These are phyloP conservation scores for Floccularia luteovirens DNA, from an alignment of 768 basidiomycete genomes.

Conservation along the genomic window DNA sequence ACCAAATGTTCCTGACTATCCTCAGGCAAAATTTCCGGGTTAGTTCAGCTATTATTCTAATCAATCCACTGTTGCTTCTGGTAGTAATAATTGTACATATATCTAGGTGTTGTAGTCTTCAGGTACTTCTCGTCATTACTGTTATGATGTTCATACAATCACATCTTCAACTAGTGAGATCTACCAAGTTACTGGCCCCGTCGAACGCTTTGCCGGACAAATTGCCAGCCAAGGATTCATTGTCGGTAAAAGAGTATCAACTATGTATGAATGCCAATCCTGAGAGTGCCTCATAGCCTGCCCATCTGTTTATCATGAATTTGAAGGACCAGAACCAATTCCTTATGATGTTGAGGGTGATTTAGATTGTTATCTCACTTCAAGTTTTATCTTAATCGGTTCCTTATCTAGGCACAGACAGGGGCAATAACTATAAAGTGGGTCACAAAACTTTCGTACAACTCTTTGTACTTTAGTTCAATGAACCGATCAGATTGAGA, in stretches of 20 bases:
- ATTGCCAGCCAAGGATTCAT: conserved; percentile 85
- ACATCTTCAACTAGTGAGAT: conserved; percentile 58
- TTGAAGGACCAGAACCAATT: conserved; percentile 81
- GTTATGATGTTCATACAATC: not conserved
- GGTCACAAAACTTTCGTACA: not conserved
- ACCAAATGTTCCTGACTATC: conserved; percentile 74
- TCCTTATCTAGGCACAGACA: conserved; percentile 23
- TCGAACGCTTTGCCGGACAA: conserved; percentile 86
- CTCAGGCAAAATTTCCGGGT: conserved; percentile 89
- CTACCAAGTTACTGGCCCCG: conserved; percentile 94
- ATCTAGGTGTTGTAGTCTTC: conserved; percentile 74
- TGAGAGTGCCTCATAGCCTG: conserved; percentile 41
- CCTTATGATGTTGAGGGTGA: conserved; percentile 82
- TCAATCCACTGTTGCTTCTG: not conserved
- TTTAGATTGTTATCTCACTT: not conserved
- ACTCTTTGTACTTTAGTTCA: not conserved
- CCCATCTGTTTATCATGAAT: conserved; percentile 88
- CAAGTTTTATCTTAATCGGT: not conserved
- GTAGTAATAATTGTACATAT: not conserved
- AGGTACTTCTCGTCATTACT: conserved; percentile 37
- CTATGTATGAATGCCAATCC: not conserved
- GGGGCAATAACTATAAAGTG: conserved; percentile 92
- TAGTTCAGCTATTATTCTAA: conserved; percentile 6
- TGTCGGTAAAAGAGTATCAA: conserved; percentile 40
- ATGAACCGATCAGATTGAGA: conserved; percentile 68